phyloP scores from a whole-genome alignment of 2,329 filamentous ascomycete species.

The Dryadomyces quercus-mongolicae region DNA sequence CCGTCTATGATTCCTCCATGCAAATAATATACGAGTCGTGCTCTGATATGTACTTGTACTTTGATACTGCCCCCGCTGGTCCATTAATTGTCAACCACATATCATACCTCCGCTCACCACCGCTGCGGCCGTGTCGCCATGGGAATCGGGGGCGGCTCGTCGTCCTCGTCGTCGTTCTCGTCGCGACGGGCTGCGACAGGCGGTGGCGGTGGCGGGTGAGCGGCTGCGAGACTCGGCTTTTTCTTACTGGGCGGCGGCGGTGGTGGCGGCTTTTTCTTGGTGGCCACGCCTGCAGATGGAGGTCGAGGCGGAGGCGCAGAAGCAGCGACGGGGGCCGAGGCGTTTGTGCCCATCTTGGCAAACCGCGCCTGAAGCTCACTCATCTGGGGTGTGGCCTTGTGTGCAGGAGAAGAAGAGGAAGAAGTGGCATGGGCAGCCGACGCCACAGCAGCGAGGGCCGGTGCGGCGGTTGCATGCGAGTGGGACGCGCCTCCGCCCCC shows the following conservation, averaged over 20 bases:
- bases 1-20: too few relatives aligned
- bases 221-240: slow-evolving; percentile 27
- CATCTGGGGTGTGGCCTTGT: slow-evolving; percentile 30
- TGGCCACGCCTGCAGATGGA: slow-evolving; percentile 16
- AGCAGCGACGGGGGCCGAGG: slow-evolving; percentile 40
- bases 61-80: background rate
- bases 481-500: slow-evolving; percentile 10
- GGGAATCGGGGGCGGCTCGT: slow-evolving; percentile 38
- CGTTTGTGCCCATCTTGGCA: slow-evolving; percentile 37
- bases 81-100: too few relatives aligned
- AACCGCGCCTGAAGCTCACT: slow-evolving; percentile 60
- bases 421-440: slow-evolving; percentile 1
- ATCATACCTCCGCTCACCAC: slow-evolving; percentile 7
- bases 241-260: slow-evolving; percentile 38
- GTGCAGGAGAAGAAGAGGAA: slow-evolving; percentile 4
- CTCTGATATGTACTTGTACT: background rate
- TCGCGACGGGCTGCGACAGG: background rate
- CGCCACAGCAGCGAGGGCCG: slow-evolving; percentile 4
- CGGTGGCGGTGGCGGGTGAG: background rate
- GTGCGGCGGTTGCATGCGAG: slow-evolving; percentile 3
- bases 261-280: slow-evolving; percentile 42
- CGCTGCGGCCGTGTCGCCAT: slow-evolving; percentile 33
- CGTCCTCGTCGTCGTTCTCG: slow-evolving; percentile 14
- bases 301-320: too few relatives aligned
- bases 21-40: background rate